These are phyloP conservation scores for Triticum urartu DNA, from an alignment of 176 grass and related monocot species.

Conservation along the genomic window DNA sequence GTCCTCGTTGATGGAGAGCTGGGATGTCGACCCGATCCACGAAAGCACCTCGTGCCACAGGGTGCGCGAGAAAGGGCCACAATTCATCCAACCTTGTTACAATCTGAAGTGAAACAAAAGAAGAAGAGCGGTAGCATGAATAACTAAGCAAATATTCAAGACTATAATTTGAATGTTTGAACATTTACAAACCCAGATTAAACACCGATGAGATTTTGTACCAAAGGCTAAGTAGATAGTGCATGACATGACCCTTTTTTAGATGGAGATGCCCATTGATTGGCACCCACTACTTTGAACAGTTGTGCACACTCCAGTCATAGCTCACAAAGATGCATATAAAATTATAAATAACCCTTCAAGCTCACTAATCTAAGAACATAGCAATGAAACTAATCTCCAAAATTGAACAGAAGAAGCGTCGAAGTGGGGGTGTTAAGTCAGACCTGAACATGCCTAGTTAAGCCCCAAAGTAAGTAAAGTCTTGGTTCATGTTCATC, in stretches of 20 bases:
- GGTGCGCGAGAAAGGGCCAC: too few species aligned
- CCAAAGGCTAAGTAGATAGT: neutral
- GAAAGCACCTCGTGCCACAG: too few species aligned
- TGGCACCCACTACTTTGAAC: conserved; percentile 1
- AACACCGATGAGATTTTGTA: neutral
- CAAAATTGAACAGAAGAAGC: neutral
- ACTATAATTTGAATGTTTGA: neutral
- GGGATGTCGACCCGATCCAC: too few species aligned
- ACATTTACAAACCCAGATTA: neutral
- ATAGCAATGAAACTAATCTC: neutral
- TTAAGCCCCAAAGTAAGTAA: conserved; percentile 3
- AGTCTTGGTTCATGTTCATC: neutral
- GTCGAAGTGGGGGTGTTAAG: neutral
- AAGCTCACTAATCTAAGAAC: neutral
- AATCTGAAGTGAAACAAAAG: neutral
- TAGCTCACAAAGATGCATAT: neutral
- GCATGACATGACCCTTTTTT: neutral
- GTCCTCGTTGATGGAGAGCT: too few species aligned
- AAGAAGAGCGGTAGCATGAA: neutral
- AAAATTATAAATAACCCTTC: neutral
- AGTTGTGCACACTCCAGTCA: neutral
- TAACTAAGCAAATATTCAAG: neutral
- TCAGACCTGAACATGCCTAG: neutral
- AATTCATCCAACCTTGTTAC: too few species aligned
- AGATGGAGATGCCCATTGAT: neutral